Base-by-base conservation (phyloP, 371 early-diverging fungal genomes). In the Mortierella sp. region DNA sequence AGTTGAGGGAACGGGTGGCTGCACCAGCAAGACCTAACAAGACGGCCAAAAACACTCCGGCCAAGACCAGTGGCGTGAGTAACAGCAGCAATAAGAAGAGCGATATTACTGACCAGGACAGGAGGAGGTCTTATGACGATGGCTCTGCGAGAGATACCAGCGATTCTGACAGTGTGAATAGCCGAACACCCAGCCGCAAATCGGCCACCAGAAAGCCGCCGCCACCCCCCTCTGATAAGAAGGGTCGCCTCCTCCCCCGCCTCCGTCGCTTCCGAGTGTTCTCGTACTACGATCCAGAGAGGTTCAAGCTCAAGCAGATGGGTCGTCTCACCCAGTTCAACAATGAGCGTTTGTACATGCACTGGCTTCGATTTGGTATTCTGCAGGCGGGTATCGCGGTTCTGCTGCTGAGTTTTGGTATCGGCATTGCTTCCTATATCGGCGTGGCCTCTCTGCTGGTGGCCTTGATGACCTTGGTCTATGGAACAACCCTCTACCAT, bases 271-370 rank as follows among this genome's bases (percentile, higher is more conserved):
- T 55, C 56, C 48, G 47, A 13, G 54, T 45, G 12, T 51, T 57
- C 49, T 10, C 28, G 2, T 12, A 49, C 24, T 57, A 61, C 27
- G 34, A 62, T 52, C 66, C 66, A 1, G 8, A 23, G n/a, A 52
- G 45, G 10, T 57, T 56, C 58, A 48, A 66, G 59, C 52, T 72
- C 18, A 52, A 30, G 12, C 30, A 51, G 1, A 43, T 58, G 23
- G 72, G 72, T 21, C 24, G 23, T 3, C 1, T 27, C 19, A 43
- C 72, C 1, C 63, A 62, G 26, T 72, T 72, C 62, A 66, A 53
- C 23, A 72, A 72, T 30, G 72, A 72, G 52, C 66, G 72, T 34
- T 52, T 72, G 43, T 72, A 72, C 46, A 21, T 72, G 62, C 72
- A 72, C 38, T 72, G 72, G 72, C 61, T 72, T 50, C 62, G 62